Percentiles rank a stretch among this genome's conserved stretches.
Evolutionary conservation across 2,329 filamentous ascomycete genomes (phyloP).

Genomic region (Chrysoporthe puriensis): DNA sequence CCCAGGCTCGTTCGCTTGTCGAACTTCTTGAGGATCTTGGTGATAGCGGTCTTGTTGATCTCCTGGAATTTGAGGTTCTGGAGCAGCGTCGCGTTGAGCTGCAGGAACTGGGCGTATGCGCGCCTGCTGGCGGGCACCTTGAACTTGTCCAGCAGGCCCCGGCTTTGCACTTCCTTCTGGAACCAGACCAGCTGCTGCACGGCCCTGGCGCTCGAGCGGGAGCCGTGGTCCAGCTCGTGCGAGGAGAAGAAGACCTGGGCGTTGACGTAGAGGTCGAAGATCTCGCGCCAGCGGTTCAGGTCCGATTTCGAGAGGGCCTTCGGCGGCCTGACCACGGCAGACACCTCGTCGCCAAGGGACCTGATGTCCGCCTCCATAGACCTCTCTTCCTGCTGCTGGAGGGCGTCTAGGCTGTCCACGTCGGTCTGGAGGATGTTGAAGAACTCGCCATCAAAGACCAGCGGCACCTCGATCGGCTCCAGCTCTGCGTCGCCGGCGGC

Average conservation of each 20-base stretch:
- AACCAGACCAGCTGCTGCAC: constrained; percentile 73
- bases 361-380: constrained; percentile 66
- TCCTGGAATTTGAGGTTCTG: constrained; percentile 82
- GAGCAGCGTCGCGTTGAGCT: constrained; percentile 76
- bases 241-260: constrained; percentile 83
- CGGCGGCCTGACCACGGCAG: constrained; percentile 63
- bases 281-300: constrained; percentile 74
- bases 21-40: constrained; percentile 90
- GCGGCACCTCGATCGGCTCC: constrained; percentile 68
- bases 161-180: constrained; percentile 65
- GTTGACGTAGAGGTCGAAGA: constrained; percentile 82
- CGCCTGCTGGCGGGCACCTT: constrained; percentile 66
- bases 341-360: constrained; percentile 66
- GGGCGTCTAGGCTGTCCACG: constrained; percentile 67
- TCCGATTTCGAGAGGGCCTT: constrained; percentile 66
- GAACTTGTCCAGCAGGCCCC: constrained; percentile 63
- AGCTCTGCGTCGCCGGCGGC: constrained; percentile 11
- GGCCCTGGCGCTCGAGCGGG: constrained; percentile 67
- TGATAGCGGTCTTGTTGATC: constrained; percentile 76
- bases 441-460: constrained; percentile 79
- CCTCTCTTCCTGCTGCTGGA: constrained; percentile 69
- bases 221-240: constrained; percentile 70
- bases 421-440: constrained; percentile 76
- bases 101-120: constrained; percentile 70
- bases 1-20: constrained; percentile 82